phyloP scores from a whole-genome alignment of 148 eudicot species.

The Fagopyrum esculentum region DNA sequence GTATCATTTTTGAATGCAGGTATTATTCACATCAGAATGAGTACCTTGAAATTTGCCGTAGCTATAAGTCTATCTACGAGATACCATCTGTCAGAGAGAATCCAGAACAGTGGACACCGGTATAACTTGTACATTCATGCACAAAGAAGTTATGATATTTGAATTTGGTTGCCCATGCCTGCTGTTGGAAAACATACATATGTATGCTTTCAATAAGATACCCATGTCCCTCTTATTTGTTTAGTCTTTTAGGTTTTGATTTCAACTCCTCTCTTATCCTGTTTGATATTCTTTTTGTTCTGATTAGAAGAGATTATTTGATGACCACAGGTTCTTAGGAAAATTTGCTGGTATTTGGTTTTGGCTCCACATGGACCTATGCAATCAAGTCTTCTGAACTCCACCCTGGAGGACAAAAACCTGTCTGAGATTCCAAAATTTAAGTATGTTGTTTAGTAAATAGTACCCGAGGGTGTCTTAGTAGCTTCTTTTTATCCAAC shows the following conservation, averaged over 20 bases:
- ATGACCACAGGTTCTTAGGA: slow-evolving; percentile 57
- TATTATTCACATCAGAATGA: slow-evolving; percentile 63
- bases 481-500: neutral
- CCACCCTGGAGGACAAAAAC: slow-evolving; percentile 89
- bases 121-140: slow-evolving; percentile 10
- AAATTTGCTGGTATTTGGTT: slow-evolving; percentile 89
- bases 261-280: neutral
- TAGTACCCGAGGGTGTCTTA: neutral
- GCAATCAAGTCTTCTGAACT: slow-evolving; percentile 93
- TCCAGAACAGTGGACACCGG: slow-evolving; percentile 72
- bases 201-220: neutral
- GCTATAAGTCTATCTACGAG: slow-evolving; percentile 84
- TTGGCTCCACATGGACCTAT: slow-evolving; percentile 87
- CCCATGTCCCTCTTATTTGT: neutral
- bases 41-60: slow-evolving; percentile 79
- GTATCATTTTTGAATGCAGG: slow-evolving; percentile 23
- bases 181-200: neutral
- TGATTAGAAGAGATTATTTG: neutral
- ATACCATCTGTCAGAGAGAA: slow-evolving; percentile 68
- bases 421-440: slow-evolving; percentile 80
- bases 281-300: neutral
- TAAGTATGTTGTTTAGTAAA: slow-evolving; percentile 37
- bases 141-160: neutral
- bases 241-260: neutral
- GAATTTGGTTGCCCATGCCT: neutral